Evolutionary conservation across 345 rosid genomes (phyloP), one percentile per base, ranked within the genome.

Genomic region (Pugionium cornutum): DNA sequence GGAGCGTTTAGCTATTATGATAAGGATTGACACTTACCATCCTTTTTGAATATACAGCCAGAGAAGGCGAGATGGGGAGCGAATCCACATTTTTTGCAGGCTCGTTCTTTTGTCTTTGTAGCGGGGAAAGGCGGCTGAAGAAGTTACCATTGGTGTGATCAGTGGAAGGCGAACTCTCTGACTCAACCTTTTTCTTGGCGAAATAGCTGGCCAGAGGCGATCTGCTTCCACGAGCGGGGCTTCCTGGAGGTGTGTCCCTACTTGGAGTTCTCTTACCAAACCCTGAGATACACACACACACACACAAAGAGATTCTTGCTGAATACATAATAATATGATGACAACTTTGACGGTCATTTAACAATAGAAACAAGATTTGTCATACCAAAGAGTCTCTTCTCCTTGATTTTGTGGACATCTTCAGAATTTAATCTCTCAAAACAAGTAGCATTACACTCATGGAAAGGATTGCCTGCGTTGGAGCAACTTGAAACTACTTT

Each of bases 391-490:
- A 73, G 52, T 2, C 32, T 66, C 63, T 60, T 73, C 43, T 73
- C 77, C 29, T 66, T 73, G 18, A 18, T 18, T 54, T 59, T 73
- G 72, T 9, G 67, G 67, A 58, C 43, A 53, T 66, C 48, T 44
- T n/a, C 39, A 4, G 72, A 66, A 62, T 31, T 51, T 34, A 73
- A 6, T 58, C 46, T 59, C 51, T 73, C 67, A 4, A 51, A 1
- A 66, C 76, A 73, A 11, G 45, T 26, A 43, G 11, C 5, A 53
- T 67, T 66, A 31, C 76, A 73, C 56, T 73, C 72, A 42, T 73
- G 76, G 45, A 42, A 73, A 36, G 76, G 76, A 66, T 73, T 73
- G 67, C 29, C 56, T 59, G 72, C 72, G 57, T 73, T 73, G 37
- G 76, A 11, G 37, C 76, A 73, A 31, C 56, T 72, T 51, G 18